Evolutionary conservation across 192 early-diverging fungal genomes (phyloP).

Genomic region (Globomyces pollinis-pini): DNA sequence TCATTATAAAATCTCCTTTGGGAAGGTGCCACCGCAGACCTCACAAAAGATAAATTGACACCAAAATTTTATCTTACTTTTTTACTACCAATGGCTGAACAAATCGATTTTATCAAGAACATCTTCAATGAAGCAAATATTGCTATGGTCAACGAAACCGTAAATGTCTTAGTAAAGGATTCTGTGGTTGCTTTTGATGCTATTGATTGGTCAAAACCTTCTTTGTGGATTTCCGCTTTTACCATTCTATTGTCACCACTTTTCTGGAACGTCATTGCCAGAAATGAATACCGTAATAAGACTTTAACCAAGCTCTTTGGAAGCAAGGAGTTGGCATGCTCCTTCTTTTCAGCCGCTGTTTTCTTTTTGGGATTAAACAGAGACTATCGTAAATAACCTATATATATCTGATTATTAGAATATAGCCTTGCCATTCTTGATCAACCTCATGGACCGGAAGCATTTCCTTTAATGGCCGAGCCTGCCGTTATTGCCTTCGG

Average conservation of each 20-base stretch:
- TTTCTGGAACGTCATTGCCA: conserved; percentile 86
- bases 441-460: conserved; percentile 58
- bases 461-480: conserved; percentile 32
- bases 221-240: conserved; percentile 60
- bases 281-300: conserved; percentile 67
- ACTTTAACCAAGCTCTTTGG: conserved; percentile 63
- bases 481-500: conserved; percentile 33
- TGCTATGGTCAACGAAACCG: conserved; percentile 1
- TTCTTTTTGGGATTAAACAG: conserved; percentile 75
- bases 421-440: conserved; percentile 58
- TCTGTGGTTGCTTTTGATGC: conserved; percentile 11
- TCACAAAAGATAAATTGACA: no score
- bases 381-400: conserved; percentile 59
- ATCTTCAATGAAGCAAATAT: conserved; percentile 8
- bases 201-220: conserved; percentile 56
- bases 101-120: conserved; percentile 1
- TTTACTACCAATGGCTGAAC: neutral
- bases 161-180: neutral
- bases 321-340: conserved; percentile 69
- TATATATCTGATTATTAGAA: no score
- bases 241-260: conserved; percentile 79
- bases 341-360: conserved; percentile 70
- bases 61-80: no score
- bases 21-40: no score
- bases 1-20: no score